phyloP scores from a whole-genome alignment of 805 yeast genomes.

The Candida mattraensis region DNA sequence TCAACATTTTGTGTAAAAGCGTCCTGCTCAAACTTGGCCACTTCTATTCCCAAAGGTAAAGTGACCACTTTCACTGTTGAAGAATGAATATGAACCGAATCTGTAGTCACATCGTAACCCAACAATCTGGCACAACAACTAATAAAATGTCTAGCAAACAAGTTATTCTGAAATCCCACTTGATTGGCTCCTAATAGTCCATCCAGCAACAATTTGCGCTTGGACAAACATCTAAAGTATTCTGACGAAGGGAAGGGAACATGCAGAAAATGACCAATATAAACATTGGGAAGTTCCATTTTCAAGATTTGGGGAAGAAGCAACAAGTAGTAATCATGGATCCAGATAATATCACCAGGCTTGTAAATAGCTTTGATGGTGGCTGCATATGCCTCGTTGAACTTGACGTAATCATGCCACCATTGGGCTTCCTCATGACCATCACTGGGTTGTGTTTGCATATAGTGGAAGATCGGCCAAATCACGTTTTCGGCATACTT shows the following conservation, averaged over 20 bases:
- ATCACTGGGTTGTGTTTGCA: slow-evolving; percentile 71
- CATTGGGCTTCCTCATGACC: slow-evolving; percentile 65
- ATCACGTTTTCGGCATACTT: slow-evolving; percentile 83
- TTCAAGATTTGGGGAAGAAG: slow-evolving; percentile 81
- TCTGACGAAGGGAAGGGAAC: slow-evolving; percentile 96
- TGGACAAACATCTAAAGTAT: slow-evolving; percentile 85
- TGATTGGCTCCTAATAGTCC: slow-evolving; percentile 91
- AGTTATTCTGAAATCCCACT: slow-evolving; percentile 81
- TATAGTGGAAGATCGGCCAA: slow-evolving; percentile 96
- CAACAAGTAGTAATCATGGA: slow-evolving; percentile 85
- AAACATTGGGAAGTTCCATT: slow-evolving; percentile 70
- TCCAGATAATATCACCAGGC: slow-evolving; percentile 91
- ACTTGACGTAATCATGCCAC: slow-evolving; percentile 87
- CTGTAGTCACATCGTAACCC: slow-evolving; percentile 71
- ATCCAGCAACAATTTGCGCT: slow-evolving; percentile 76
- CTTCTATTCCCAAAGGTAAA: slow-evolving; percentile 88
- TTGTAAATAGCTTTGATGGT: slow-evolving; percentile 69
- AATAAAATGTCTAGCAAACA: slow-evolving; percentile 87
- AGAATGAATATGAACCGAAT: slow-evolving; percentile 70
- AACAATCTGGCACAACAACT: slow-evolving; percentile 85
- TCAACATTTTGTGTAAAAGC: slow-evolving; percentile 53
- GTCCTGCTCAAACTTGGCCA: slow-evolving; percentile 62
- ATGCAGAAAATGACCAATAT: slow-evolving; percentile 78
- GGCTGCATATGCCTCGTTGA: slow-evolving; percentile 88
- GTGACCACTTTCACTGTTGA: slow-evolving; percentile 70